Base-by-base conservation (phyloP, 1,284 basidiomycete species). In the Microbotryum violaceum region DNA sequence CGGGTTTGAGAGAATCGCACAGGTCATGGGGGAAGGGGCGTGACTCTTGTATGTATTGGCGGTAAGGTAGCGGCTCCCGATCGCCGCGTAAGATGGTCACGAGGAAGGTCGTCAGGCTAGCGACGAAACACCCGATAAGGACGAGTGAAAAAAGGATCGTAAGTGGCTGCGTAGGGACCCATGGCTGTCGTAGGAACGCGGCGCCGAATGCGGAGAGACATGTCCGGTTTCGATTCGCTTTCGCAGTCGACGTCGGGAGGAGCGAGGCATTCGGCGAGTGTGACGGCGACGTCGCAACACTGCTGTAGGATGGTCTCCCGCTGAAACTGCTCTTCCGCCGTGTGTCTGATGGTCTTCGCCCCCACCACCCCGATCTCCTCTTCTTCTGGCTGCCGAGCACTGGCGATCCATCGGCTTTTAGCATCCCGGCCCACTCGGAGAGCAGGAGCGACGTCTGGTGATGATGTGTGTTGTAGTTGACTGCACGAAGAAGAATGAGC, bases 1-100 rank as follows among this genome's bases (percentile, higher is more conserved):
- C 89, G 14, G 94, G 96, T 2, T 89, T 82, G n/a, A 96, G 77
- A 1, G 80, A 74, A 64, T 91, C 88, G 33, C 76, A 75, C 29
- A 75, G 72, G 3, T 71, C 70, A 69, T 78, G 76, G 6, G 76
- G 75, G 63, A 79, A 79, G 4, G 73, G 62, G 0, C 73, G 72
- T 61, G 77, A 75, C 48, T 71, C 70, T 52, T 72, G 71, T 76
- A 94, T 97, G 75, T 94, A 94, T 29, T 86, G 84, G 67, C 91
- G 84, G 91, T 92, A 98, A 49, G 93, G 92, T 33, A 94, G 77
- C 18, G 91, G 87, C 60, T 88, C 87, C 75, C 97, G 97, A 81
- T 98, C 94, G 51, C 92, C 91, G 74, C 97, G 93, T 72, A 97
- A 83, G 66, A 93, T 83, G 75, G 94, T 88, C 74, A 91, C 92